Base-by-base conservation (phyloP, 2,329 filamentous ascomycete genomes). In the Aureobasidium melanogenum region DNA sequence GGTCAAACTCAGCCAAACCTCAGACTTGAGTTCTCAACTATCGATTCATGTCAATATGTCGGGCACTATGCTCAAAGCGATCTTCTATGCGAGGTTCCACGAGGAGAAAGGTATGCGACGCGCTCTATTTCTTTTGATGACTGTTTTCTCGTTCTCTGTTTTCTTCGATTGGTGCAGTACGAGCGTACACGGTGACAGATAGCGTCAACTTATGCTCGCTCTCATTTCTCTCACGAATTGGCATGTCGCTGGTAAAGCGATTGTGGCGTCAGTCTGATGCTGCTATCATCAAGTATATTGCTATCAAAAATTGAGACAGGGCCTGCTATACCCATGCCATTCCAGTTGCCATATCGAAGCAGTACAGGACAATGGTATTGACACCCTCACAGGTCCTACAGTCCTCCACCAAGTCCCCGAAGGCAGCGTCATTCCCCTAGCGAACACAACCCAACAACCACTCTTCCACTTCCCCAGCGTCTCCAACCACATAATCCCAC, bases 401-500 rank as follows among this genome's bases (percentile, higher is more conserved):
- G 82, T 86, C 63, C 79, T 86, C 56, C 83, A 86, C 69, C 84
- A 86, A 74, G 83, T 86, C 62, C 84, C 84, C 24, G 77, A 83
- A 63, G 82, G 82, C 67, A 80, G 81, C 62, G 82, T 87, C 65
- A 75, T 70, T 9, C 70, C 73, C 1, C 65, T 73, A 66, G 63
- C 79, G 64, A 69, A 78, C 63, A 61, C 63, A 75, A 68, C 64
- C 72, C 83, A 78, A 69, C 77, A 79, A 12, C 86, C 87, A 3
- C 84, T 96, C 64, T 84, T 97, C 70, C 86, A 91, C 74, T 97
- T 96, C 75, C 84, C 89, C 66, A 86, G 90, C 56, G 83, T 97
- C 67, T 89, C 90, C 17, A 88, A 93, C 72, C 97, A 96, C 77
- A 88, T 99, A 70, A 96, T 99, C 69, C 94, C 94, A 19, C 88